Evolutionary conservation across 1,284 basidiomycete genomes (phyloP), one percentile per base, ranked within the genome.

Genomic region (Apiotrichum domesticum): DNA sequence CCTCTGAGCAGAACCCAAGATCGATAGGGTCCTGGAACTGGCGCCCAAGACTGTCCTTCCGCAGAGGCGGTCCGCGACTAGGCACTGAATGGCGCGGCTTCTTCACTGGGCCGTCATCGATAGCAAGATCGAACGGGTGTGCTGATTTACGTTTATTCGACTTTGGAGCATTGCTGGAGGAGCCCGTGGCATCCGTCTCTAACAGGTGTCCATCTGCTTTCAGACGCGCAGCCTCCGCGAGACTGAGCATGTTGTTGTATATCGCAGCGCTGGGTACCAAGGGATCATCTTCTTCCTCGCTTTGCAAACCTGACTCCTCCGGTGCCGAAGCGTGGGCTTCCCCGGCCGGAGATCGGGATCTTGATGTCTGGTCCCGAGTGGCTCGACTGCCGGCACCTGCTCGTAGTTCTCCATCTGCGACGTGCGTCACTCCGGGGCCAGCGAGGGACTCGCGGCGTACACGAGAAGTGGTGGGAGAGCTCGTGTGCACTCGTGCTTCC

Each of bases 1-100:
- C 78, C 69, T 88, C 87, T 6, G 84, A 75, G 50, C 92, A 84
- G 62, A 88, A 82, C 43, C 84, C 84, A 76, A 72, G 59, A 35
- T 70, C 68, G 15, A 74, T 61, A 4, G 68, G 63, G 54, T 74
- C 68, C 9, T 64, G 63, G 44, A 70, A 71, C 2, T 63, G 62
- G 40, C 68, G 63, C 11, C 60, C 55, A 40, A 67, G 62, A 37
- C 62, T 65, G 4, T 69, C 66, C 8, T 66, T 62, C 52, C 69
- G 61, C 8, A 61, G 35, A 7, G 66, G 67, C 47, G 68, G 32
- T 33, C 63, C 63, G 14, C 60, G 54, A 43, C 53, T 55, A 41
- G 61, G 35, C 6, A 54, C 21, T 15, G 47, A 52, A 33, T 42
- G 41, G 32, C 53, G 50, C 8, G 49, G 21, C 3, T 56, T 55